These are phyloP conservation scores for Apiosordaria backusii DNA, from an alignment of 495 filamentous ascomycete species.

Conservation along the genomic window DNA sequence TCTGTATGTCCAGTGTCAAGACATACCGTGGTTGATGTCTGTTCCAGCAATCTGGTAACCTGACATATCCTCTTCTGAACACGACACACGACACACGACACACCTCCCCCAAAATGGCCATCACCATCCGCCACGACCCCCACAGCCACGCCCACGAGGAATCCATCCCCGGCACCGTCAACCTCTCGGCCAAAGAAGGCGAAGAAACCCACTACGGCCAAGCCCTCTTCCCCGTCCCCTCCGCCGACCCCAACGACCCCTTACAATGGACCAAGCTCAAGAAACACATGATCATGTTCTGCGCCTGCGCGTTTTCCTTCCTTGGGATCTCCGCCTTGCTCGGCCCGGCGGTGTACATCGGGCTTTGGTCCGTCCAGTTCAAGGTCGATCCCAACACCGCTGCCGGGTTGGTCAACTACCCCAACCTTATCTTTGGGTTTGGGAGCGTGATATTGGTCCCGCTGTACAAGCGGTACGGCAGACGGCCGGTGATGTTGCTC, in stretches of 20 bases:
- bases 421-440: constrained; percentile 57
- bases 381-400: constrained; percentile 47
- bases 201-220: constrained; percentile 58
- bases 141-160: constrained; percentile 56
- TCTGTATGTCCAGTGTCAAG: neutral
- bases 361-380: constrained; percentile 50
- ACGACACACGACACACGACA: neutral
- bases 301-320: constrained; percentile 54
- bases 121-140: neutral
- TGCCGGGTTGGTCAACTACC: constrained; percentile 54
- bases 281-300: constrained; percentile 54
- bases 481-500: constrained; percentile 54
- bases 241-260: constrained; percentile 59
- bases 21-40: neutral
- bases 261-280: constrained; percentile 55
- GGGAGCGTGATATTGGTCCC: constrained; percentile 53
- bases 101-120: neutral
- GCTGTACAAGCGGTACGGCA: constrained; percentile 55
- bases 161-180: constrained; percentile 56
- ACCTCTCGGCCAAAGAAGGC: constrained; percentile 51
- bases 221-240: constrained; percentile 57
- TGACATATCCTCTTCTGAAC: neutral
- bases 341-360: constrained; percentile 55
- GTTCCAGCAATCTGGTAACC: neutral
- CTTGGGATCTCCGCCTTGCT: constrained; percentile 54